A percentile compares a stretch with the other conserved stretches of the same genome.
These are phyloP conservation scores for Eucalyptus cloeziana DNA, from an alignment of 345 rosid species.

Conservation along the genomic window DNA sequence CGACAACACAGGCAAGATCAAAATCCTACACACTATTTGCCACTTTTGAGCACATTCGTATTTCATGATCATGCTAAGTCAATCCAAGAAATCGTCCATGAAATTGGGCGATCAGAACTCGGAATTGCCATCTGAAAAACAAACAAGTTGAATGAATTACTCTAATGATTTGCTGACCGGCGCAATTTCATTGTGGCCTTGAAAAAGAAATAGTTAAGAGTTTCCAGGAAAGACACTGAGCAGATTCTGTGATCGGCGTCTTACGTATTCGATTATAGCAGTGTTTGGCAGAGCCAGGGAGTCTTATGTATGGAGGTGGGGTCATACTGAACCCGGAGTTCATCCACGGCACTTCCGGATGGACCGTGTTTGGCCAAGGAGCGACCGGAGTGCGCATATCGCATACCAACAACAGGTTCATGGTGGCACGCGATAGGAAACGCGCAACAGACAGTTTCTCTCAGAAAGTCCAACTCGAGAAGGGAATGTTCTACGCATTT, in stretches of 20 bases:
- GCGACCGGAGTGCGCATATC: slow-evolving; percentile 9
- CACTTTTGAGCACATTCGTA: neutral
- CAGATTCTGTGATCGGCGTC: neutral
- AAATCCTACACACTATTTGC: neutral
- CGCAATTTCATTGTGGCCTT: neutral
- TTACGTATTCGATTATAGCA: slow-evolving; percentile 7
- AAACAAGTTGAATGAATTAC: neutral
- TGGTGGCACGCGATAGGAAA: slow-evolving; percentile 9
- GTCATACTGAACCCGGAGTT: slow-evolving; percentile 34
- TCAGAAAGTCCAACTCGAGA: slow-evolving; percentile 25
- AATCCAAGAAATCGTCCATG: slow-evolving; percentile 2
- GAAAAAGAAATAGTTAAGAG: neutral
- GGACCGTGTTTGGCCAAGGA: slow-evolving; percentile 22
- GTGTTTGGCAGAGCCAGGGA: slow-evolving; percentile 51
- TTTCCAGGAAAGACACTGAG: neutral
- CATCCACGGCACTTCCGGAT: slow-evolving; percentile 17
- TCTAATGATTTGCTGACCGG: neutral
- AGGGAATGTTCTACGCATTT: slow-evolving; percentile 44
- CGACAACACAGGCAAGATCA: slow-evolving; percentile 1
- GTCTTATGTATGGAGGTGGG: slow-evolving; percentile 43
- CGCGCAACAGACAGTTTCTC: slow-evolving; percentile 17
- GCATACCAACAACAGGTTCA: slow-evolving; percentile 11
- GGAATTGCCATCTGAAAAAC: neutral
- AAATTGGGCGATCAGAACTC: slow-evolving; percentile 17
- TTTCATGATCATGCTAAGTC: neutral